Conservation (phyloP, 345 rosid genomes). For the Brassica carinata region DNA sequence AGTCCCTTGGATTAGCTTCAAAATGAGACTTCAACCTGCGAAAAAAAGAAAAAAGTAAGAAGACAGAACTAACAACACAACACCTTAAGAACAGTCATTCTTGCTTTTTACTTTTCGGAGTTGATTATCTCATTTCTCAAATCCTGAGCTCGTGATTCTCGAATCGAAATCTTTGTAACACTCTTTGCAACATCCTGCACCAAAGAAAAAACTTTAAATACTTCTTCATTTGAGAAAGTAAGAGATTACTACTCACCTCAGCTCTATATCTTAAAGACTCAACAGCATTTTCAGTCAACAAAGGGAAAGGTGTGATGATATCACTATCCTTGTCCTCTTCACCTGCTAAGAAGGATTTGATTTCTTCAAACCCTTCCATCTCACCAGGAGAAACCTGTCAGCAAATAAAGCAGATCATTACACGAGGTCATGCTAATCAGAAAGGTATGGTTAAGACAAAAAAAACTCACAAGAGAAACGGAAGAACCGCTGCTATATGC, state of each 20-base stretch:
- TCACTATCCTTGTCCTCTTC: constrained; percentile 53
- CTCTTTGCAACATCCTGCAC: constrained; percentile 89
- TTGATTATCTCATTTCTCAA: constrained; percentile 87
- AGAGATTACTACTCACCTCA: constrained; percentile 57
- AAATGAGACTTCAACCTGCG: constrained; percentile 87
- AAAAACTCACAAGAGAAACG: constrained; percentile 73
- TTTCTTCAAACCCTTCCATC: constrained; percentile 75
- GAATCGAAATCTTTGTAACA: constrained; percentile 75
- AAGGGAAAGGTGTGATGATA: constrained; percentile 61
- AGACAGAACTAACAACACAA: not conserved
- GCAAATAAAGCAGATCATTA: constrained; percentile 13
- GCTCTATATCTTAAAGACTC: constrained; percentile 91
- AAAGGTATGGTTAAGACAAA: not conserved
- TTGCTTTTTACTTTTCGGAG: constrained; percentile 78
- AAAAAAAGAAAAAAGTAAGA: not conserved
- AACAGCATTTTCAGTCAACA: constrained; percentile 74
- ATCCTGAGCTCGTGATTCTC: constrained; percentile 94
- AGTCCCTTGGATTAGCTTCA: constrained; percentile 80
- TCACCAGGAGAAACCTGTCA: constrained; percentile 78
- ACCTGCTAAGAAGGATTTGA: constrained; percentile 66
- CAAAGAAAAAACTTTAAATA: not conserved
- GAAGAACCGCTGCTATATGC: constrained; percentile 74
- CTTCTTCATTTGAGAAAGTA: not conserved
- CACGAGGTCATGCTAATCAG: not conserved
- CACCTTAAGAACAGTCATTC: not conserved